Percentiles rank a stretch among this genome's conserved stretches.
These are phyloP conservation scores for Beauveria scarabaeidicola DNA, from an alignment of 2,329 filamentous ascomycete species.

Conservation along the genomic window DNA sequence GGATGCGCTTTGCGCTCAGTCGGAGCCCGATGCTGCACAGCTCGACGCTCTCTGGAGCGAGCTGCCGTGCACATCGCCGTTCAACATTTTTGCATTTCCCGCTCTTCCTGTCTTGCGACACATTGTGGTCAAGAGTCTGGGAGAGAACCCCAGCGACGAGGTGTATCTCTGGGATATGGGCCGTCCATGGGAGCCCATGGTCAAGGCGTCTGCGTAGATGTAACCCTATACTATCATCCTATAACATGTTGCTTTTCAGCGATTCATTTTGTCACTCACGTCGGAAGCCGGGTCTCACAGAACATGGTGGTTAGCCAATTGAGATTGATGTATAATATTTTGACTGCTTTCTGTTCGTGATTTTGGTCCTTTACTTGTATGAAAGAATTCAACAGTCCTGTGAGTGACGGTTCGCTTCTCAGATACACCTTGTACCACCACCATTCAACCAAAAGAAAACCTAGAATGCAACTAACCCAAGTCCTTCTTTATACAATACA, in stretches of 20 bases:
- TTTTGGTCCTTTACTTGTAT: background rate
- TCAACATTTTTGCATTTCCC: constrained; percentile 19
- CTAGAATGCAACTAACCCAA: background rate
- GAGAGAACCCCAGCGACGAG: constrained; percentile 25
- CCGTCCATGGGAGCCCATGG: constrained; percentile 34
- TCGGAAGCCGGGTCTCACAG: constrained; percentile 1
- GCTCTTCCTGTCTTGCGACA: constrained; percentile 24
- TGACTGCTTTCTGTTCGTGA: background rate
- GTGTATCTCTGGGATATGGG: constrained; percentile 34
- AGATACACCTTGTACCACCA: background rate
- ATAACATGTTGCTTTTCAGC: background rate
- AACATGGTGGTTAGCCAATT: background rate
- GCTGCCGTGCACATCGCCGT: constrained; percentile 18
- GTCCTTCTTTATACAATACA: background rate
- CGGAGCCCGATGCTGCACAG: constrained; percentile 19
- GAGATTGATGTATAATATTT: constrained; percentile 6
- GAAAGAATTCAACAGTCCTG: background rate
- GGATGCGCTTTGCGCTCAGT: constrained; percentile 25
- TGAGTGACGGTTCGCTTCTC: constrained; percentile 2
- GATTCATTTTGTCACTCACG: constrained; percentile 5
- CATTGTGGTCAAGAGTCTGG: constrained; percentile 28
- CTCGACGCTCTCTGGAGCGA: constrained; percentile 21
- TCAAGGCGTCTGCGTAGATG: constrained; percentile 28
- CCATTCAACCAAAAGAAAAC: background rate
- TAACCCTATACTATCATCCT: background rate